Conservation (phyloP, 257 asterid genomes). For the Solanum pinnatisectum region DNA sequence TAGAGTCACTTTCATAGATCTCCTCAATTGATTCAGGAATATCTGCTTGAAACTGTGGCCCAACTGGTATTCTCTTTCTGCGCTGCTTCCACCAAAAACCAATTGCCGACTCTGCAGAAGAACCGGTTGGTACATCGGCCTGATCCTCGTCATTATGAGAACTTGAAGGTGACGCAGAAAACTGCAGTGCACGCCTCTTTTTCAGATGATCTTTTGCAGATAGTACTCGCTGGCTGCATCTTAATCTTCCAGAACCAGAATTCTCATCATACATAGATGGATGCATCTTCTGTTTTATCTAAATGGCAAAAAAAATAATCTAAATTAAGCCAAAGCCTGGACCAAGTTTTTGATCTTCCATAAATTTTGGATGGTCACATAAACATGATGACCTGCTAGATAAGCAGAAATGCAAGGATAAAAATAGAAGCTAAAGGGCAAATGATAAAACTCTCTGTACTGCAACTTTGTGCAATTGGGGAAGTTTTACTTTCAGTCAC, state of each 20-base stretch:
- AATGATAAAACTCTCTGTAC: neutral
- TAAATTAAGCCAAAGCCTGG: neutral
- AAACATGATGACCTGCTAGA: neutral
- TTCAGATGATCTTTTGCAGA: conserved; percentile 39
- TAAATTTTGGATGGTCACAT: neutral
- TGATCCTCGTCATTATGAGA: conserved; percentile 14
- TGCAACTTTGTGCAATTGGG: neutral
- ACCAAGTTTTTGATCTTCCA: neutral
- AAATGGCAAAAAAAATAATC: conserved; percentile 5
- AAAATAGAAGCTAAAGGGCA: neutral
- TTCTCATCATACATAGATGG: conserved; percentile 69
- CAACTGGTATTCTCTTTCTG: conserved; percentile 23
- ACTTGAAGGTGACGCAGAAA: conserved; percentile 21
- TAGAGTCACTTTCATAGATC: conserved; percentile 35
- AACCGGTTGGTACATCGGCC: conserved; percentile 4
- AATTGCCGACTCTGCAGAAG: conserved; percentile 23
- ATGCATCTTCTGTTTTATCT: conserved; percentile 82
- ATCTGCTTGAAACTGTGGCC: conserved; percentile 40
- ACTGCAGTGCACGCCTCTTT: conserved; percentile 8
- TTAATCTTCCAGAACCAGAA: conserved; percentile 30
- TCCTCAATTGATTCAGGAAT: conserved; percentile 27
- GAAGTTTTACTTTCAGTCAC: neutral
- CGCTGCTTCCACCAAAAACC: conserved; percentile 10
- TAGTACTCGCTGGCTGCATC: conserved; percentile 67
- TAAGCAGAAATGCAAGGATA: neutral